Base-by-base conservation (phyloP, 148 eudicot genomes). In the Drosera capensis region DNA sequence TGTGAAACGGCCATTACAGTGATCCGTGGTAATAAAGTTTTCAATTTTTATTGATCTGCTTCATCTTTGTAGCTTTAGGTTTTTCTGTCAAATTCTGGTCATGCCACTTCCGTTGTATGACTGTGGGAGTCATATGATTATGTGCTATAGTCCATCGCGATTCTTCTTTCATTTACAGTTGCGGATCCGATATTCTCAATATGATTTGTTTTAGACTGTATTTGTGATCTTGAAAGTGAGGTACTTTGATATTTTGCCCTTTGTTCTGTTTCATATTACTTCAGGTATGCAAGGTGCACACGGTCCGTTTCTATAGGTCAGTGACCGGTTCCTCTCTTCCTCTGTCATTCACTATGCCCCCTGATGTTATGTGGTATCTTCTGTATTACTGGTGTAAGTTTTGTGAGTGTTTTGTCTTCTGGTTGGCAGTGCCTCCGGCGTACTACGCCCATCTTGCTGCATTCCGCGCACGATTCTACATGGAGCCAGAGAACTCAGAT, bases 201-300 rank as follows among this genome's bases (percentile, higher is more conserved):
- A 11, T 39, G 16, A 17, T 17, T 7, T 39, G 5, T 7, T 39
- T 39, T 39, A n/a, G n/a, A n/a, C n/a, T n/a, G n/a, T n/a, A n/a
- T n/a, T n/a, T n/a, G n/a, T 39, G 8, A 7, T 3, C n/a, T 39
- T 14, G 43, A 17, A 39, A 14, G 18, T 11, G n/a, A 15, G 2
- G 6, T 14, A 14, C 16, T 17, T 17, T 1, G 18, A 17, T n/a
- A 17, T 7, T 0, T 13, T 8, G 6, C 5, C 17, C 20, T 41
- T 41, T 1, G 45, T 34, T 13, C 38, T 7, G 14, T 34, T 7
- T 34, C 38, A 34, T 34, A 15, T 34, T 7, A n/a, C 25, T 44
- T 26, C 84, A 81, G 92, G 54, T 81, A 81, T 67, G 92, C 92
- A 11, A 73, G 92, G 56, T 81, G 92, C 63, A 81, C 92, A 1